Conservation (phyloP, 768 basidiomycete genomes). For the Kondoa subrosea region DNA sequence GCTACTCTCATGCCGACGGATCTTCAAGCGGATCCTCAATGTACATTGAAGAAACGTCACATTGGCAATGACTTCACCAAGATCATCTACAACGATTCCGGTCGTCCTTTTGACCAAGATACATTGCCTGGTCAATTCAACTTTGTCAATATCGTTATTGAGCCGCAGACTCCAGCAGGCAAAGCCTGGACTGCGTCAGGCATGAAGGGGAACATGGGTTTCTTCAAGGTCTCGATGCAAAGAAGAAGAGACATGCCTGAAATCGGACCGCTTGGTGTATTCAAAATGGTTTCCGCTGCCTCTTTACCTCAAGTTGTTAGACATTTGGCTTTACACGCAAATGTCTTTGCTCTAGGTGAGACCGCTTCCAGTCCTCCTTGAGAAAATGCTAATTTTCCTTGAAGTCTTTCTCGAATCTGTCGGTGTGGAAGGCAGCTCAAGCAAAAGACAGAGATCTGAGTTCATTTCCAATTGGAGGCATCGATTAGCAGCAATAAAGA, state of each 20-base stretch:
- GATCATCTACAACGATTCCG: constrained; percentile 96
- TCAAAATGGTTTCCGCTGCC: constrained; percentile 81
- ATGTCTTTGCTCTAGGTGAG: constrained; percentile 74
- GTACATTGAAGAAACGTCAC: constrained; percentile 76
- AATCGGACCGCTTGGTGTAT: constrained; percentile 77
- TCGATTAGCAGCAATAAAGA: constrained; percentile 3
- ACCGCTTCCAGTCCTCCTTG: constrained; percentile 11
- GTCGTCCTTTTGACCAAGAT: constrained; percentile 71
- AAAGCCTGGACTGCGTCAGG: constrained; percentile 75
- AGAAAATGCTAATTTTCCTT: background rate
- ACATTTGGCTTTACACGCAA: constrained; percentile 68
- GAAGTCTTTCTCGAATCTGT: constrained; percentile 19
- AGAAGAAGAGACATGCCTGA: constrained; percentile 78
- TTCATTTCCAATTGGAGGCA: constrained; percentile 17
- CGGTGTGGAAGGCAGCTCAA: constrained; percentile 14
- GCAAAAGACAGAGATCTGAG: constrained; percentile 11
- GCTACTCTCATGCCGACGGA: constrained; percentile 91
- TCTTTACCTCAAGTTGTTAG: constrained; percentile 73
- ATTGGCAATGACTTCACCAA: constrained; percentile 94
- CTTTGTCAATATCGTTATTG: constrained; percentile 91
- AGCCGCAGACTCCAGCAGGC: constrained; percentile 71
- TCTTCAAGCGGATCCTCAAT: constrained; percentile 45
- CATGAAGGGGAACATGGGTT: constrained; percentile 46
- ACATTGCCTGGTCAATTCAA: constrained; percentile 86
- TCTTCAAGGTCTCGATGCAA: constrained; percentile 87